phyloP scores from a whole-genome alignment of 352 stramenopile species.

The Globisporangium carolinianum region DNA sequence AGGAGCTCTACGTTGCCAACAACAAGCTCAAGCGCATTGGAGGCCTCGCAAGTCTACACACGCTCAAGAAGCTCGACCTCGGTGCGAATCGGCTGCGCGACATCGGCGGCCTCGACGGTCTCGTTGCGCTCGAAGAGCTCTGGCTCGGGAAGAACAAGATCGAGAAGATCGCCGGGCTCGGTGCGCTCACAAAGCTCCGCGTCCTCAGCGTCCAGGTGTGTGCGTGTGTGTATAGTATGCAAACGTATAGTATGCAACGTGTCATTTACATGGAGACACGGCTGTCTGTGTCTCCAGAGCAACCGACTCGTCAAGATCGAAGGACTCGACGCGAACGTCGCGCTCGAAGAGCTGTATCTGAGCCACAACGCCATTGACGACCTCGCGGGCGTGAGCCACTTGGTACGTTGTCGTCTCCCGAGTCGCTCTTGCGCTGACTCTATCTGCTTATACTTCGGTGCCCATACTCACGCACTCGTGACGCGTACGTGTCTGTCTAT shows the following conservation, averaged over 20 bases:
- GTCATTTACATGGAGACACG: too few species aligned
- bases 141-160: conserved; percentile 99
- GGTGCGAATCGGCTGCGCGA: conserved; percentile 93
- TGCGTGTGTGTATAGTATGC: not conserved
- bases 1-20: conserved; percentile 93
- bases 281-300: conserved; percentile 55
- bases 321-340: conserved; percentile 80
- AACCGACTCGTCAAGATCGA: conserved; percentile 94
- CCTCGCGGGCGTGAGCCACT: conserved; percentile 65
- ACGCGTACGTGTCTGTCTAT: too few species aligned
- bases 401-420: conserved; percentile 32
- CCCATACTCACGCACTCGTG: not conserved
- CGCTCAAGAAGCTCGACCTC: conserved; percentile 94
- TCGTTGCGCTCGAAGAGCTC: conserved; percentile 91
- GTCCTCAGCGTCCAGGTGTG: conserved; percentile 72
- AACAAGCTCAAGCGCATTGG: conserved; percentile 97
- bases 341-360: conserved; percentile 96
- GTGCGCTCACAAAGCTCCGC: conserved; percentile 84
- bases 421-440: too few species aligned
- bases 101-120: conserved; percentile 89
- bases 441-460: not conserved
- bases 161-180: conserved; percentile 84
- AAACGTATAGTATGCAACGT: not conserved
- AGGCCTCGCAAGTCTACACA: conserved; percentile 78
- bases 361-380: conserved; percentile 95